A percentile compares a stretch with the other conserved stretches of the same genome.
phyloP scores from a whole-genome alignment of 2,329 filamentous ascomycete species.

The Stachybotrys chartarum region DNA sequence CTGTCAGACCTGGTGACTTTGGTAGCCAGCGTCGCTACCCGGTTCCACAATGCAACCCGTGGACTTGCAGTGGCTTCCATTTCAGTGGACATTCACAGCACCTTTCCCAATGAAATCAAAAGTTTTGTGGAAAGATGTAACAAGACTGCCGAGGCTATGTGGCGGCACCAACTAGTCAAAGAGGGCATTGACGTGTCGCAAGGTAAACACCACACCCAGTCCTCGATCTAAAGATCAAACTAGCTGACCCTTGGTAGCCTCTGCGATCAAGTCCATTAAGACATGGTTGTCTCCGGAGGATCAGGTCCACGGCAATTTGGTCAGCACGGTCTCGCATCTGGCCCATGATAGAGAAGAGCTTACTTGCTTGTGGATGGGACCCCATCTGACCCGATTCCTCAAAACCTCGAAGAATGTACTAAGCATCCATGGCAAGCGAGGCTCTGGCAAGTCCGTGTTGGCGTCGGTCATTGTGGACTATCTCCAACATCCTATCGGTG shows the following conservation, averaged over 20 bases:
- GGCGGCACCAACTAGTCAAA: constrained; percentile 23
- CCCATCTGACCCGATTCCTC: constrained; percentile 12
- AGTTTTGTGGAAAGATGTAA: constrained; percentile 11
- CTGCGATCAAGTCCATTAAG: constrained; percentile 21
- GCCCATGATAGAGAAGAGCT: constrained; percentile 14
- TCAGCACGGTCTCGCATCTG: constrained; percentile 6
- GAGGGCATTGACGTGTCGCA: constrained; percentile 20
- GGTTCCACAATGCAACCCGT: constrained; percentile 13
- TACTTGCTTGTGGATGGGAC: constrained; percentile 14
- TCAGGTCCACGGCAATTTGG: constrained; percentile 6
- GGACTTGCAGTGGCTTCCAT: constrained; percentile 5
- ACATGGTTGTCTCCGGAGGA: constrained; percentile 19
- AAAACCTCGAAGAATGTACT: constrained; percentile 7
- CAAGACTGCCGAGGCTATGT: constrained; percentile 12
- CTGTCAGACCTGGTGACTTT: constrained; percentile 13
- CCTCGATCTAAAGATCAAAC: too few relatives aligned
- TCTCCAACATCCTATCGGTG: constrained; percentile 27
- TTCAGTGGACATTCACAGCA: constrained; percentile 16
- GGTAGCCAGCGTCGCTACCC: constrained; percentile 11
- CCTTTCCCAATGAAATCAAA: constrained; percentile 11
- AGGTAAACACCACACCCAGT: constrained; percentile 11
- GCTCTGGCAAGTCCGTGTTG: constrained; percentile 29
- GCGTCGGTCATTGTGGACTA: constrained; percentile 29
- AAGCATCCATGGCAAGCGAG: constrained; percentile 19
- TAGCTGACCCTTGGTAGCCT: constrained; percentile 11